Conservation (phyloP, 2,329 filamentous ascomycete genomes). For the Ophiostoma tasmaniense region DNA sequence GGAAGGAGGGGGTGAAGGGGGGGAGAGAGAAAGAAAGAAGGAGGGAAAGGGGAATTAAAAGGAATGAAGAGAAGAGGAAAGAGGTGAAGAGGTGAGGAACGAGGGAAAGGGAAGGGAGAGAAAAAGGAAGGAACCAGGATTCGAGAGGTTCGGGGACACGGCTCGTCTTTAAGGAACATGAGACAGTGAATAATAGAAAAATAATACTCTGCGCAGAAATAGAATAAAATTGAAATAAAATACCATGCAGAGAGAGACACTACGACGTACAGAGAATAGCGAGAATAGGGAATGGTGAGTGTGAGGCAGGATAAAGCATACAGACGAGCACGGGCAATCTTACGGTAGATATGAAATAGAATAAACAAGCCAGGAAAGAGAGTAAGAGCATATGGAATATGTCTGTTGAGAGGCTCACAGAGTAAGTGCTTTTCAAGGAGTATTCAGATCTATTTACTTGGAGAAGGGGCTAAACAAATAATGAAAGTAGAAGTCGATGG, state of each 20-base stretch:
- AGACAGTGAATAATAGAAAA: neutral
- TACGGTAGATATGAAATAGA: slow-evolving; percentile 8
- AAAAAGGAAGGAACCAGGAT: neutral
- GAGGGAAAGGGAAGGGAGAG: neutral
- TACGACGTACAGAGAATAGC: slow-evolving; percentile 4
- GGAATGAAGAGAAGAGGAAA: neutral
- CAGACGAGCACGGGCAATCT: neutral
- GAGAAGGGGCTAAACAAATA: neutral
- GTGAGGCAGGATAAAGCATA: slow-evolving; percentile 2
- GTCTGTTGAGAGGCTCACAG: neutral
- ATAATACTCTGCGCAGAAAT: neutral
- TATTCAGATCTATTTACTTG: neutral
- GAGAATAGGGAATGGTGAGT: neutral
- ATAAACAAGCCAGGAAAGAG: neutral
- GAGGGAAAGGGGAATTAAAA: neutral
- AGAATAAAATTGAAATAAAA: neutral
- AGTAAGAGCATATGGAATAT: neutral
- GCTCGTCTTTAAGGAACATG: slow-evolving; percentile 8
- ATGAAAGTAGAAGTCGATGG: neutral
- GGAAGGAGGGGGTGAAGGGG: slow-evolving; percentile 3
- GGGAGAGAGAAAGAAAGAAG: neutral
- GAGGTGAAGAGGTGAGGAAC: neutral
- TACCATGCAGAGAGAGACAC: neutral
- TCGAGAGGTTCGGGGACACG: slow-evolving; percentile 8
- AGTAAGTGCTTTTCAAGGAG: neutral